Evolutionary conservation across 2,329 filamentous ascomycete genomes (phyloP), one percentile per base, ranked within the genome.

Genomic region (Celoporthe dispersa): DNA sequence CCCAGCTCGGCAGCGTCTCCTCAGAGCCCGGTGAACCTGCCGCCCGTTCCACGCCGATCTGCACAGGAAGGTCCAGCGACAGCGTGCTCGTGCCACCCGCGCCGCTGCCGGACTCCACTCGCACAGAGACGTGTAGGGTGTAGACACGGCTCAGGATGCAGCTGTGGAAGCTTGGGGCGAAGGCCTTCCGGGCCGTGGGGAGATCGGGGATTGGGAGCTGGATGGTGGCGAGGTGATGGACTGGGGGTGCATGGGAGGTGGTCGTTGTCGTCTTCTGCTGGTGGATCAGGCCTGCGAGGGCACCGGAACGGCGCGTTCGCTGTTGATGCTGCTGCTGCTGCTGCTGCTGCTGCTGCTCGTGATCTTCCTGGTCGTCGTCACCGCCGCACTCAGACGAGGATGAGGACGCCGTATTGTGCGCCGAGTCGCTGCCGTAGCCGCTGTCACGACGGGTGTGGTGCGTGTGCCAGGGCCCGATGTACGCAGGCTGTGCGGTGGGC

Each of bases 61-160:
- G 86, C 60, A 88, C 72, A 8, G 86, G 86, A 57, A 88, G 75
- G 31, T 76, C 75, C 35, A 88, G 77, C 53, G 80, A 81, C 55
- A 87, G 73, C 65, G 78, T 81, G 4, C 80, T 82, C 1, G 80
- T 78, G 9, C 83, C 79, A 22, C 81, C 83, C 2, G 81, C 79
- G 7, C 2, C 51, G 19, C 44, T 7, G 22, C 51, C 53, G 3
- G 14, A 8, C 25, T 74, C 71, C 12, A 82, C 66, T 8, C 79
- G 80, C 7, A 89, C 75, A 19, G 79, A 78, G 57, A 86, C 74
- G 73, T 84, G 82, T 39, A 89, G 75, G 5, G 84, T 81, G 76
- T 89, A 89, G n/a, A 83, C 82, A 35, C 87, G 84, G 9, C 85
- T 86, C 51, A 82, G 79, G 76, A 89, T 84, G 79, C 87, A 89